Conservation (phyloP, 2,329 filamentous ascomycete species). For the Drechmeria coniospora region DNA sequence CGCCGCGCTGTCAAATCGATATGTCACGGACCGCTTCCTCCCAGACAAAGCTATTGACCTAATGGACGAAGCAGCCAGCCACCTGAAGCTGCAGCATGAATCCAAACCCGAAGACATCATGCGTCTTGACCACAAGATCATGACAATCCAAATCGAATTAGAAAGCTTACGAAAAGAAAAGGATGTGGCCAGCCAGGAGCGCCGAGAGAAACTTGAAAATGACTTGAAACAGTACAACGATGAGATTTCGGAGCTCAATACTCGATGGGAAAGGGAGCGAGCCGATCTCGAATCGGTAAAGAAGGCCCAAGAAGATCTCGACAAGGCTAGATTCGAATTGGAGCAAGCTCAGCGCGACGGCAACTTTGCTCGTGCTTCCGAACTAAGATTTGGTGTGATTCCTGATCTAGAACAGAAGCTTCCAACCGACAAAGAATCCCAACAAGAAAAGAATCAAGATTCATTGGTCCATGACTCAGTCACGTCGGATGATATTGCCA, state of each 20-base stretch:
- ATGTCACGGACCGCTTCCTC: slow-evolving; percentile 89
- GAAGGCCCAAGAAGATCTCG: slow-evolving; percentile 73
- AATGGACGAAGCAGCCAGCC: slow-evolving; percentile 89
- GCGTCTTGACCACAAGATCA: slow-evolving; percentile 81
- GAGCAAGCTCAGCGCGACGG: slow-evolving; percentile 78
- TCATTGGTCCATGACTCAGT: slow-evolving; percentile 82
- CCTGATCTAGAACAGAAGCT: slow-evolving; percentile 66
- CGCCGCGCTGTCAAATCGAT: slow-evolving; percentile 83
- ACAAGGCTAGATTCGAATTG: slow-evolving; percentile 69
- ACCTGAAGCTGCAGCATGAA: slow-evolving; percentile 82
- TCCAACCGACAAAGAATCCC: slow-evolving; percentile 51
- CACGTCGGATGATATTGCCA: slow-evolving; percentile 86
- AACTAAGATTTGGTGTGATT: slow-evolving; percentile 78
- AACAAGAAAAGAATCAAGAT: slow-evolving; percentile 21
- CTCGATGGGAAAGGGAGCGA: slow-evolving; percentile 82
- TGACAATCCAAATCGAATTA: slow-evolving; percentile 93
- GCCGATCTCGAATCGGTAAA: slow-evolving; percentile 78
- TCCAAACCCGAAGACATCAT: slow-evolving; percentile 93
- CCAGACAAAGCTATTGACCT: slow-evolving; percentile 96
- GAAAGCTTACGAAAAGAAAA: slow-evolving; percentile 91
- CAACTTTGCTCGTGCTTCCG: slow-evolving; percentile 80
- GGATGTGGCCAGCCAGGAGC: slow-evolving; percentile 75
- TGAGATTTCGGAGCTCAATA: slow-evolving; percentile 57
- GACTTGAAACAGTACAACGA: slow-evolving; percentile 63
- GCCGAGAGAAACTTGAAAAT: slow-evolving; percentile 69